These are phyloP conservation scores for Blastocystis hominis DNA, from an alignment of 352 stramenopile species.

Conservation along the genomic window DNA sequence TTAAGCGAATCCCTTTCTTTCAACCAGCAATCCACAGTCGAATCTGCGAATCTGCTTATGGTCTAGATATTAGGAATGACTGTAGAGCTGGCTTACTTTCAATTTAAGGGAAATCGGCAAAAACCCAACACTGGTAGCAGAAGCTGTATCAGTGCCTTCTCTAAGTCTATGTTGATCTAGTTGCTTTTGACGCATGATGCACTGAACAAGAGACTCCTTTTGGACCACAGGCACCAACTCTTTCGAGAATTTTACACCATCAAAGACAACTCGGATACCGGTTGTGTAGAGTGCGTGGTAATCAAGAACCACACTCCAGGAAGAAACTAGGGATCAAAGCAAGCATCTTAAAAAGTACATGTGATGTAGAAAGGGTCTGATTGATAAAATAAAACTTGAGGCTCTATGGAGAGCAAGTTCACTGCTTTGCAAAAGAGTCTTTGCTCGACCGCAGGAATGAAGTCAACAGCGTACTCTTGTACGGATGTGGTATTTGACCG, in stretches of 20 bases:
- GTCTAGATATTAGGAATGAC: neutral
- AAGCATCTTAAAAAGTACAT: neutral
- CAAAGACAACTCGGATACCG: neutral
- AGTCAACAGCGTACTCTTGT: neutral
- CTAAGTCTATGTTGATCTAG: neutral
- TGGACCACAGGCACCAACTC: neutral
- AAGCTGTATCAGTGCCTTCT: neutral
- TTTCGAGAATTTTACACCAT: neutral
- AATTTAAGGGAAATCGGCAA: neutral
- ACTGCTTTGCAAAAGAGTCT: neutral
- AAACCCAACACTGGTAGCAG: neutral
- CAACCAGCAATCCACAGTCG: neutral
- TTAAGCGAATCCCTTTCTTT: neutral
- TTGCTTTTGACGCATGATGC: neutral
- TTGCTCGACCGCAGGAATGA: neutral
- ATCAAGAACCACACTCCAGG: neutral
- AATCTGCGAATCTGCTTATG: neutral
- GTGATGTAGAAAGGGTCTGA: slow-evolving; percentile 9
- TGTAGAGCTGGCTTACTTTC: neutral
- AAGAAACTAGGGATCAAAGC: neutral
- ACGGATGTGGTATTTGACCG: neutral
- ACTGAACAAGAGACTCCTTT: neutral
- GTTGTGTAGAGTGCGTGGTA: neutral
- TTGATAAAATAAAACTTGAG: neutral
- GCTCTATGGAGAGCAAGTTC: neutral